These are phyloP conservation scores for Candida quercuum DNA, from an alignment of 805 yeast species.

Conservation along the genomic window DNA sequence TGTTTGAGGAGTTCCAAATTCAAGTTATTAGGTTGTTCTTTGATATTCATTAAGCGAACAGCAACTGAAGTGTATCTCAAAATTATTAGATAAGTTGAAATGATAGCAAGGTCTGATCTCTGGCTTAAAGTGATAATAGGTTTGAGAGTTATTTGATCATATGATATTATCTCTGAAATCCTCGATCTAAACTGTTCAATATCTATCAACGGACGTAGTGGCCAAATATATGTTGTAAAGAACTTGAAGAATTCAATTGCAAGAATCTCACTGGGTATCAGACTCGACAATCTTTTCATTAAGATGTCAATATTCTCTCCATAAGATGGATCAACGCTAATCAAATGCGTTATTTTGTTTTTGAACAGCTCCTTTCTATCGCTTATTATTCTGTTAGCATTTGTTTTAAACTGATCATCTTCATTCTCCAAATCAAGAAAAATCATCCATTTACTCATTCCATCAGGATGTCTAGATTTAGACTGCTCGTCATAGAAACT, in stretches of 20 bases:
- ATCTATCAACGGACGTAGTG: too few species aligned
- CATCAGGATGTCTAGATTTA: constrained; percentile 11
- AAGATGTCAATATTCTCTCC: constrained; percentile 23
- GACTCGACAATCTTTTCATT: constrained; percentile 24
- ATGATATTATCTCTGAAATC: constrained; percentile 9
- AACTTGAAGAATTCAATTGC: too few species aligned
- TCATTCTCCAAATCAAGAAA: constrained; percentile 11
- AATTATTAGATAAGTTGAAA: constrained; percentile 35
- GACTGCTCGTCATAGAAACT: constrained; percentile 8
- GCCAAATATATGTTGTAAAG: too few species aligned
- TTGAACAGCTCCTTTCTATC: constrained; percentile 8
- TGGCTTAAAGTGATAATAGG: not conserved
- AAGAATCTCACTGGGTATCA: too few species aligned
- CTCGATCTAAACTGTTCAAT: constrained; percentile 33
- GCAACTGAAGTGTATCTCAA: constrained; percentile 37
- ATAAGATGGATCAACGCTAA: constrained; percentile 3
- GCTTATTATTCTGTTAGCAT: constrained; percentile 3
- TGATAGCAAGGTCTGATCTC: not conserved
- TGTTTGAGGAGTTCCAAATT: not conserved
- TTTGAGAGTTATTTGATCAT: not conserved
- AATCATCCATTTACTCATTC: constrained; percentile 17
- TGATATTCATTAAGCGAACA: constrained; percentile 14
- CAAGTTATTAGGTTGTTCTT: constrained; percentile 10
- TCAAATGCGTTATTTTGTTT: constrained; percentile 6
- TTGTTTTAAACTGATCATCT: constrained; percentile 7